phyloP scores from a whole-genome alignment of 2,329 filamentous ascomycete species.

The Clathrospora elynae region DNA sequence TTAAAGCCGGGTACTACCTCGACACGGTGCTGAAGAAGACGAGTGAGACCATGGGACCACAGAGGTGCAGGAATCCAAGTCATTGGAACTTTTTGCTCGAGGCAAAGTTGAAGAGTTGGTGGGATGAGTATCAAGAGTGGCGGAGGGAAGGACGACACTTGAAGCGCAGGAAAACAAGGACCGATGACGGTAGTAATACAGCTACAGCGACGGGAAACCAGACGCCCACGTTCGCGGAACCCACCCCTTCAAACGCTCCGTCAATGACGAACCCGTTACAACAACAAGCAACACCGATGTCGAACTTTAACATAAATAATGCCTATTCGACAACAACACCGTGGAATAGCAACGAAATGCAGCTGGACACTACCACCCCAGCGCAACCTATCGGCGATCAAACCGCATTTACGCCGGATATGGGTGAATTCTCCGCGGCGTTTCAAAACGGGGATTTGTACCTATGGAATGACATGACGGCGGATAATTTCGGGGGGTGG shows the following conservation, averaged over 20 bases:
- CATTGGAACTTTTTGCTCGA: slow-evolving; percentile 42
- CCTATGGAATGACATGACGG: slow-evolving; percentile 44
- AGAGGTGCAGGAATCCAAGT: slow-evolving; percentile 39
- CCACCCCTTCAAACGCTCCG: not conserved
- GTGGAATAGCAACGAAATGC: slow-evolving; percentile 13
- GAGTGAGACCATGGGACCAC: slow-evolving; percentile 34
- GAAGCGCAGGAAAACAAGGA: slow-evolving; percentile 25
- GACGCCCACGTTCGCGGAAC: slow-evolving; percentile 12
- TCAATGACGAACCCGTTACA: slow-evolving; percentile 1
- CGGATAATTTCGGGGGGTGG: slow-evolving; percentile 42
- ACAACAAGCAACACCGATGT: slow-evolving; percentile 1
- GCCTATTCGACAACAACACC: slow-evolving; percentile 10
- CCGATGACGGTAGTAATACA: slow-evolving; percentile 1
- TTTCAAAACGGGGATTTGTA: slow-evolving; percentile 47
- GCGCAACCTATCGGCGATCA: slow-evolving; percentile 16
- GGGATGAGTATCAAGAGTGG: slow-evolving; percentile 40
- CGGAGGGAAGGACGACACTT: slow-evolving; percentile 32
- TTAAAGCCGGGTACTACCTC: slow-evolving; percentile 42
- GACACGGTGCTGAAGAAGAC: slow-evolving; percentile 29
- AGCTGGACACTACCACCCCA: slow-evolving; percentile 2
- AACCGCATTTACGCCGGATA: slow-evolving; percentile 27
- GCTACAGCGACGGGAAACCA: slow-evolving; percentile 7
- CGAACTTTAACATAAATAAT: slow-evolving; percentile 18
- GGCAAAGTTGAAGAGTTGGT: slow-evolving; percentile 40
- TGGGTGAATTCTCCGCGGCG: slow-evolving; percentile 41